Percentiles rank a stretch among this genome's conserved stretches.
These are phyloP conservation scores for Epichloe brachyelytri DNA, from an alignment of 2,329 filamentous ascomycete genomes.

Conservation along the genomic window DNA sequence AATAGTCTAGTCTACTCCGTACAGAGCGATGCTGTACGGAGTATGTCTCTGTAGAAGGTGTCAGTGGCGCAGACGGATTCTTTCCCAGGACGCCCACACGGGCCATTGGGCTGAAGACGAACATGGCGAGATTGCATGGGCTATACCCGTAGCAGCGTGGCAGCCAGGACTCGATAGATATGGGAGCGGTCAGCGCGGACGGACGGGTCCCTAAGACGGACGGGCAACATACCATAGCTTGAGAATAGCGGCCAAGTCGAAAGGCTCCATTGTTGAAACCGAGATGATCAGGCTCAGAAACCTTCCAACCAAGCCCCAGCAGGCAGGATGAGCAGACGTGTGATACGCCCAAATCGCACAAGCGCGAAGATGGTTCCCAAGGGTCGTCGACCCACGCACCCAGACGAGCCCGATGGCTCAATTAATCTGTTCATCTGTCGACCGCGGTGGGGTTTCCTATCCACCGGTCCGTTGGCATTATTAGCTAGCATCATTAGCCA, in stretches of 20 bases:
- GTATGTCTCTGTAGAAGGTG: neutral
- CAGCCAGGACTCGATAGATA: too few relatives aligned
- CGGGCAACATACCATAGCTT: neutral
- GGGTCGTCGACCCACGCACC: too few relatives aligned
- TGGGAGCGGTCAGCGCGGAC: conserved; percentile 1
- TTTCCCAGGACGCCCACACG: neutral
- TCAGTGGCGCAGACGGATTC: neutral
- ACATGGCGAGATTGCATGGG: neutral
- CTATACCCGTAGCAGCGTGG: neutral
- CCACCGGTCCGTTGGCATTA: conserved; percentile 5
- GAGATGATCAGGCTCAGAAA: neutral
- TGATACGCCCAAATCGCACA: conserved; percentile 7
- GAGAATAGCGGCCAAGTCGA: neutral
- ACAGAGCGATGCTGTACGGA: neutral
- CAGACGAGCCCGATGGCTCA: too few relatives aligned
- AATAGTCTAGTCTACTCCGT: neutral
- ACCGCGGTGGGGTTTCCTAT: conserved; percentile 6
- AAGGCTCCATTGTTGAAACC: neutral
- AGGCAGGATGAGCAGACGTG: conserved; percentile 4
- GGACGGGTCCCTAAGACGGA: neutral
- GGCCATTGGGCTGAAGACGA: neutral
- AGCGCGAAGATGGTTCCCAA: conserved; percentile 9
- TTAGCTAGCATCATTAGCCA: neutral
- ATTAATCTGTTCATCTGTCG: too few relatives aligned
- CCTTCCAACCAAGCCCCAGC: neutral